Base-by-base conservation (phyloP, 2,329 filamentous ascomycete genomes). In the Hypoxylon sp. region DNA sequence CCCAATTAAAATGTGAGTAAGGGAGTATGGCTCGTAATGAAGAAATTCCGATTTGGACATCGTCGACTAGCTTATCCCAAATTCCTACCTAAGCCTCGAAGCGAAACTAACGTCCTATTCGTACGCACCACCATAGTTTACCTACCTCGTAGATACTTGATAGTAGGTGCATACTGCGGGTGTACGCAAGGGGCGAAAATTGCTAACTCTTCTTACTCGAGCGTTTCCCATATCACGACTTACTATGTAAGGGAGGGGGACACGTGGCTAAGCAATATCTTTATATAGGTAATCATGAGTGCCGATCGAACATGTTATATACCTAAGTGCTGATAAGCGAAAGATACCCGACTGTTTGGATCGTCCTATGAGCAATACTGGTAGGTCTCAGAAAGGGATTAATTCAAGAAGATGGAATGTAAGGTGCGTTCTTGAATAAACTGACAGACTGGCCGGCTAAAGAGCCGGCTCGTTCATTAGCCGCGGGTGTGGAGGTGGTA, bases 381-480 rank as follows among this genome's bases (percentile, higher is more conserved):
- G 28, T n/a, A 46, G 38, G 38, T 56, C 53, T 56, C 17, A 11
- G 17, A 41, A 59, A 38, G 19, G 30, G 25, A 36, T 6, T 17
- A 41, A 11, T n/a, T 25, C n/a, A 14, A 43, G 34, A 43, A 34
- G 34, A 48, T 49, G 41, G 25, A 10, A 38, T 38, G 43, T n/a
- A 14, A 17, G 34, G 19, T 30, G 19, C 43, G n/a, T 49, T 38
- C 13, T 49, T 49, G 30, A 58, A 49, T 36, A 2, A 43, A n/a
- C n/a, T n/a, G n/a, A n/a, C n/a, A n/a, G 55, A 9, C n/a, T 38
- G 14, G 21, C 32, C 23, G 28, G 25, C 41, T 25, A 2, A 30
- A 32, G 2, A 49, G 41, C 52, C 60, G 50, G 41, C 57, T 65
- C 57, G 63, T 45, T 34, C 48, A 43, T 65, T 67, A 67, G 64